phyloP scores from a whole-genome alignment of 2,329 filamentous ascomycete species.

The Clonostachys sp. region DNA sequence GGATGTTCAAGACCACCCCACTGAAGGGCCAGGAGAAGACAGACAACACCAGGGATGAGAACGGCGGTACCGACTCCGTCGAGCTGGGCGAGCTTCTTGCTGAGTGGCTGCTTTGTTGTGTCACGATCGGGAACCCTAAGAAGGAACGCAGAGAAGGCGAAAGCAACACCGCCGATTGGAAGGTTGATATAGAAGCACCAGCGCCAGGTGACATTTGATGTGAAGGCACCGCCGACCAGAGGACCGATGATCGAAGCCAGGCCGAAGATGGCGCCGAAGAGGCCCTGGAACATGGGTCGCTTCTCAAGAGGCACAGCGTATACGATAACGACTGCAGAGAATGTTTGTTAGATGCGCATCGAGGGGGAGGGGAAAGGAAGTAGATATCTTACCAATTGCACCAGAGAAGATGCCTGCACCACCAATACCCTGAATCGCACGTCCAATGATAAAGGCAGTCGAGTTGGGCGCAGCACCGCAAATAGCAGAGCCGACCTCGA shows the following conservation, averaged over 20 bases:
- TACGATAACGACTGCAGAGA: slow-evolving; percentile 37
- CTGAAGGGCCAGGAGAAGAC: slow-evolving; percentile 37
- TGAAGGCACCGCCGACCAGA: slow-evolving; percentile 13
- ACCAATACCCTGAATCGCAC: slow-evolving; percentile 51
- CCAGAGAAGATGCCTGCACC: slow-evolving; percentile 46
- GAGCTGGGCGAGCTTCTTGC: slow-evolving; percentile 8
- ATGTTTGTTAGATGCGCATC: slow-evolving; percentile 30
- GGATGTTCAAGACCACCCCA: slow-evolving; percentile 29
- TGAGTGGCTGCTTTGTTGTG: neutral
- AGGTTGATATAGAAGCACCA: slow-evolving; percentile 12
- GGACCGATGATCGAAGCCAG: slow-evolving; percentile 10
- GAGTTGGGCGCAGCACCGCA: slow-evolving; percentile 52
- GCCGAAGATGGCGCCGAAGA: slow-evolving; percentile 47
- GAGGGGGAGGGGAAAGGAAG: no score
- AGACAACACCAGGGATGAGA: slow-evolving; percentile 20
- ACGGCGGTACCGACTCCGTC: slow-evolving; percentile 10
- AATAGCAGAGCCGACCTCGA: slow-evolving; percentile 48
- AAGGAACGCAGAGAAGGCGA: slow-evolving; percentile 7
- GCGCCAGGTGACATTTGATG: slow-evolving; percentile 11
- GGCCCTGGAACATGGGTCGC: slow-evolving; percentile 4
- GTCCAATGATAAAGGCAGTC: slow-evolving; percentile 47
- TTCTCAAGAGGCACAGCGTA: neutral
- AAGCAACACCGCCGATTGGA: slow-evolving; percentile 13
- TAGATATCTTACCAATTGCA: neutral
- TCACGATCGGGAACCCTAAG: slow-evolving; percentile 5